A percentile compares a stretch with the other conserved stretches of the same genome.
Conservation (phyloP, 441 rosid genomes). For the Flueggea neowawraea region DNA sequence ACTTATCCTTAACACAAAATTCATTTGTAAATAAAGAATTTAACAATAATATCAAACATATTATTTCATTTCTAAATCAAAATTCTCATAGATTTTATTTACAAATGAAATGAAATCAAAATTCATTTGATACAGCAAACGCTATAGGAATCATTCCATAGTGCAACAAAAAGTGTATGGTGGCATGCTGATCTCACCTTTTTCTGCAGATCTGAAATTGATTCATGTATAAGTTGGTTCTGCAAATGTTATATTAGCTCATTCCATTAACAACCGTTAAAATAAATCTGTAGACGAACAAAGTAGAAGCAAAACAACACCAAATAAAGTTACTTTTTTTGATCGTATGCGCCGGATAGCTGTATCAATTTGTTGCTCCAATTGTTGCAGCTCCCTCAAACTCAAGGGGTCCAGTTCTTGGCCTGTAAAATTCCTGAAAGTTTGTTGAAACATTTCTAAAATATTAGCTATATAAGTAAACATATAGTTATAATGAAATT, state of each 20-base stretch:
- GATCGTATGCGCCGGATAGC: conserved; percentile 54
- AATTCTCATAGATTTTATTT: no score
- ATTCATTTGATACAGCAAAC: no score
- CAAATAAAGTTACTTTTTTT: conserved; percentile 30
- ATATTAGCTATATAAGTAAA: no score
- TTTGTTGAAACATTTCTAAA: neutral
- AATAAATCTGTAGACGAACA: neutral
- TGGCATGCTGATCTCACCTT: conserved; percentile 26
- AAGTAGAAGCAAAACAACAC: neutral
- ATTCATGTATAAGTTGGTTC: conserved; percentile 48
- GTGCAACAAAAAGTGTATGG: neutral
- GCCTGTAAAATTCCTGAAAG: conserved; percentile 41
- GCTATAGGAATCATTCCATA: no score
- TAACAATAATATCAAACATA: no score
- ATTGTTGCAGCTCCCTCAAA: conserved; percentile 46
- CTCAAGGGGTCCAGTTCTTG: conserved; percentile 46
- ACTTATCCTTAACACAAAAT: no score
- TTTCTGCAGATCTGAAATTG: conserved; percentile 45
- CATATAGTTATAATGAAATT: no score
- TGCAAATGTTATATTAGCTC: conserved; percentile 20
- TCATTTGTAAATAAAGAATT: no score
- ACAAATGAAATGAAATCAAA: no score
- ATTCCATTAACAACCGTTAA: neutral
- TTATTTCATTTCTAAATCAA: no score
- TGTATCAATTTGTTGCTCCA: conserved; percentile 63